Evolutionary conservation across 106 monocot species (phyloP), one percentile per base, ranked within the genome.

Genomic region (Dactylorhiza incarnata): DNA sequence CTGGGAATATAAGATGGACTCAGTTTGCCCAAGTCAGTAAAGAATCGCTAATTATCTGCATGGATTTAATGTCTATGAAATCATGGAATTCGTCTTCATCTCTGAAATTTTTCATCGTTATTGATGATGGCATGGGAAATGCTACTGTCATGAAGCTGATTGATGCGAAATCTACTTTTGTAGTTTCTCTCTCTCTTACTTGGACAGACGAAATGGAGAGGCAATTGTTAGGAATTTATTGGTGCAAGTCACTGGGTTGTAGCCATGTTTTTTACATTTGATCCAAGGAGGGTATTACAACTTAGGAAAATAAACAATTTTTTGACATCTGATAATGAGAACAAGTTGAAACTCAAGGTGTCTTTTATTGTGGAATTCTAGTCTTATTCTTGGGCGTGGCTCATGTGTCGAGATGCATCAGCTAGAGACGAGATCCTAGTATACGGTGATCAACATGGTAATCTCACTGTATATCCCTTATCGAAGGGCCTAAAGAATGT

Each of bases 121-220:
- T 97, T 84, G 96, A 93, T 72, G 96, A 97, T 86, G 93, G 96
- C 72, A 89, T 86, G 78, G 96, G 96, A 78, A 89, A 91, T 79
- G 93, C 78, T 11, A 91, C 93, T 14, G 69, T 97, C 54, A 62
- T 91, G 78, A 51, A 66, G 46, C 71, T 89, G 22, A 53, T 49
- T 13, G n/a, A 65, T 56, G 55, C 55, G 48, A 75, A 68, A 77
- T 66, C 65, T 72, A 78, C 52, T 29, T 83, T 79, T 65, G 84
- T 82, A 51, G 49, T 79, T 11, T 68, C 24, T 47, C 62, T 78
- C 20, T 91, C 80, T 55, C 79, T 87, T 82, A 80, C 87, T 22
- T 97, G 93, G 93, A n/a, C 73, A 72, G 96, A 93, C 63, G 96
- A 97, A 86, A 84, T 80, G 73, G 91, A 97, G 69, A 97, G 96